Base-by-base conservation (phyloP, 257 asterid species). In the Handroanthus guayacan region DNA sequence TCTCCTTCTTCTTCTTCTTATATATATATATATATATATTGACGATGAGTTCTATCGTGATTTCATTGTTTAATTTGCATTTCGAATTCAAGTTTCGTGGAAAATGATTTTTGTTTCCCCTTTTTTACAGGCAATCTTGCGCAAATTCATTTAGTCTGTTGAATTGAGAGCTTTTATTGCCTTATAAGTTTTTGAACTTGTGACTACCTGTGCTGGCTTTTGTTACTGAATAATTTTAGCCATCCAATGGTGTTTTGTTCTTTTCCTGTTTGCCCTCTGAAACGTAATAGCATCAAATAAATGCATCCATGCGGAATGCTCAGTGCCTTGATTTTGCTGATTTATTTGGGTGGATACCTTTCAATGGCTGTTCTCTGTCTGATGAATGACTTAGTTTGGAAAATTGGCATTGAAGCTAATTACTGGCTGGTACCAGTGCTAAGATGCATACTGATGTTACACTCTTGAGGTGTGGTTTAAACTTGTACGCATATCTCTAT, bases 51-150 rank as follows among this genome's bases (percentile, higher is more conserved):
- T 44, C 7, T 61, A 67, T 67, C 70, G 38, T 58, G 80, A 14
- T 67, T 79, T 68, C 68, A n/a, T 74, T 54, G 12, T 71, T 37
- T 25, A 52, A 60, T 77, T 48, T 69, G 67, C 70, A 37, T 12
- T 77, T 68, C 11, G 14, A 44, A 60, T 64, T 57, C 34, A 37
- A 18, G 9, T 66, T 69, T 73, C 47, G 9, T n/a, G n/a, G 4
- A 34, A 55, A 31, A 45, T n/a, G 58, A 38, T 44, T 62, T 39
- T 54, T 58, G 74, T 78, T 62, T 61, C 45, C 5, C 43, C 20
- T 34, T 72, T 47, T 8, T 44, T 31, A 54, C 78, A 68, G 65
- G 55, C 38, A 65, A 51, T 69, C 71, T 70, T 44, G 77, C 84
- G 84, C 67, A 81, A 81, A 52, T 60, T 45, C 38, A 57, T 61